Conservation (phyloP, 2,329 filamentous ascomycete species). For the Nemania sp. region DNA sequence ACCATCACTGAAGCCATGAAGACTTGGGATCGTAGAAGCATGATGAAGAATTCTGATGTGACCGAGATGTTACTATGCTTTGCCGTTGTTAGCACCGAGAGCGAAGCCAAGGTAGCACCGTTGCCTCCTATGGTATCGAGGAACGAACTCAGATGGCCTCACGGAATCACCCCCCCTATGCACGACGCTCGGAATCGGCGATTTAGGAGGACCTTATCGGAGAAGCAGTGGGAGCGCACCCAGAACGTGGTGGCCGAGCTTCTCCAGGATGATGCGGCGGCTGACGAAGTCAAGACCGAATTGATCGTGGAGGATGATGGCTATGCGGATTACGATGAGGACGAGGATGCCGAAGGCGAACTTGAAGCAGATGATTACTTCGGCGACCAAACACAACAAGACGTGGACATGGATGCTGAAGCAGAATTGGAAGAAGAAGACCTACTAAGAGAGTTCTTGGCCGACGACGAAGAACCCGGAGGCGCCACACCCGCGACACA, state of each 20-base stretch:
- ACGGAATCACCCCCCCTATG: slow-evolving; percentile 87
- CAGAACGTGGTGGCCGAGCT: slow-evolving; percentile 78
- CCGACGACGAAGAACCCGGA: slow-evolving; percentile 34
- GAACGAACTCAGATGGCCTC: slow-evolving; percentile 73
- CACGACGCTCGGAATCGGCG: slow-evolving; percentile 80
- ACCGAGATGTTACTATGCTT: slow-evolving; percentile 88
- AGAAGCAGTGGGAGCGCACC: slow-evolving; percentile 83
- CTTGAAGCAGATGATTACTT: slow-evolving; percentile 60
- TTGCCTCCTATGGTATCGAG: slow-evolving; percentile 72
- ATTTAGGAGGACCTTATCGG: slow-evolving; percentile 81
- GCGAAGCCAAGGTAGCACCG: slow-evolving; percentile 67
- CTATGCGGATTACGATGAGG: slow-evolving; percentile 49
- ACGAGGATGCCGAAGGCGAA: slow-evolving; percentile 54
- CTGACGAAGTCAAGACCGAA: slow-evolving; percentile 65
- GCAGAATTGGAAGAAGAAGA: slow-evolving; percentile 46
- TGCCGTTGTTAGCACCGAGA: slow-evolving; percentile 66
- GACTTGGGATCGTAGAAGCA: slow-evolving; percentile 85
- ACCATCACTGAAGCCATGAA: slow-evolving; percentile 92
- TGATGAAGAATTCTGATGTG: slow-evolving; percentile 88
- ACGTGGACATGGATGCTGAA: slow-evolving; percentile 41
- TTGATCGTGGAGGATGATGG: slow-evolving; percentile 62
- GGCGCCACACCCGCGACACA: slow-evolving; percentile 50
- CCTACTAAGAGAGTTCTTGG: slow-evolving; percentile 39
- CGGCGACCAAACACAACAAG: slow-evolving; percentile 43
- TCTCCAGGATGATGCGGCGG: slow-evolving; percentile 69